A percentile compares a stretch with the other conserved stretches of the same genome.
These are phyloP conservation scores for Citrus sp. DNA, from an alignment of 345 rosid genomes.

Conservation along the genomic window DNA sequence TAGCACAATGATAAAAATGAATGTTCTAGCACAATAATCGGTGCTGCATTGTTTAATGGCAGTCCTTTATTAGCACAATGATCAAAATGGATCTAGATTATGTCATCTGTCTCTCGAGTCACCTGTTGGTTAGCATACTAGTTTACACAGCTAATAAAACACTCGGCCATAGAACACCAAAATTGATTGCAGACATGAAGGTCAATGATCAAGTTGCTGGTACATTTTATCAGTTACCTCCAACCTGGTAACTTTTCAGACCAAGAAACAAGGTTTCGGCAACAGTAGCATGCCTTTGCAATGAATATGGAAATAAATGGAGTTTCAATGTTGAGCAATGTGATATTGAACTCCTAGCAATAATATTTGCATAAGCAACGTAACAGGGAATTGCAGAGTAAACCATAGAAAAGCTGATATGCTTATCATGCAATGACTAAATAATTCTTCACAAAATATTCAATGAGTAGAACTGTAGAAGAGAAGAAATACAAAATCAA, in stretches of 20 bases:
- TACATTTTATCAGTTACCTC: neutral
- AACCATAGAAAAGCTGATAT: neutral
- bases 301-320: neutral
- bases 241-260: neutral
- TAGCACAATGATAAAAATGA: no score
- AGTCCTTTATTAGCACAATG: neutral
- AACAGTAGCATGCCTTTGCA: neutral
- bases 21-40: no score
- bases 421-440: slow-evolving; percentile 9
- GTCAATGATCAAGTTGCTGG: neutral
- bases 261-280: neutral
- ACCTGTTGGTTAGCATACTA: neutral
- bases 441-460: neutral
- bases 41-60: neutral
- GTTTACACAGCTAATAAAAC: neutral
- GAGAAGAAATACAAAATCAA: neutral
- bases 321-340: neutral
- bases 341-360: neutral
- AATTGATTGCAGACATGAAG: neutral
- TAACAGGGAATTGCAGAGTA: neutral
- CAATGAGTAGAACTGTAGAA: neutral
- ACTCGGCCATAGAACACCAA: neutral
- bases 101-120: neutral
- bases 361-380: neutral
- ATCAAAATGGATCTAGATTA: neutral